Conservation (phyloP, 805 yeast species). For the Ogataea henricii region DNA sequence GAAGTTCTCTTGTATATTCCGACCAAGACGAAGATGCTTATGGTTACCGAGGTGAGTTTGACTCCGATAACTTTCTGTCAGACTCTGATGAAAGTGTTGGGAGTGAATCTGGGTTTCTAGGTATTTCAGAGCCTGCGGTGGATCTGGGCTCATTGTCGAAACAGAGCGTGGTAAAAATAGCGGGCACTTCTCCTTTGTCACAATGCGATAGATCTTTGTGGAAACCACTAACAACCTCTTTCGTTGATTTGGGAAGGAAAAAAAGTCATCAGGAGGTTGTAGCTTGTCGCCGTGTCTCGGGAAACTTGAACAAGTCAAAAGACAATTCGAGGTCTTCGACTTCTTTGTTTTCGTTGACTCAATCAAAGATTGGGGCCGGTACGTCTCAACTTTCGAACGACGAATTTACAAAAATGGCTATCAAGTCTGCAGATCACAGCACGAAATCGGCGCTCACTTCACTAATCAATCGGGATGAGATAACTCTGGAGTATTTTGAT, state of each 20-base stretch:
- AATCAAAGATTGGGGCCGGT: background rate
- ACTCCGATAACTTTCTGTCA: constrained; percentile 31
- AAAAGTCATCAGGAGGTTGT: no score
- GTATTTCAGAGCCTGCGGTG: background rate
- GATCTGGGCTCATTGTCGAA: background rate
- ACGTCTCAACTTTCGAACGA: background rate
- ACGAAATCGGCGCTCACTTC: constrained; percentile 42
- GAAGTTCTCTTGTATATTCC: constrained; percentile 13
- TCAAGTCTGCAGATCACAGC: constrained; percentile 31
- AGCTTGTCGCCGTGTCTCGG: background rate
- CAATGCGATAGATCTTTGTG: background rate
- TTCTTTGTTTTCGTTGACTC: constrained; percentile 6
- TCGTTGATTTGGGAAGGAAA: background rate
- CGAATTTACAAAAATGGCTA: background rate
- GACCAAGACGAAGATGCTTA: constrained; percentile 14
- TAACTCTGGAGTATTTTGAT: constrained; percentile 45
- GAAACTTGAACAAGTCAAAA: constrained; percentile 20
- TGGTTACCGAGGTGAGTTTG: constrained; percentile 22
- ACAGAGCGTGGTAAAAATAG: background rate
- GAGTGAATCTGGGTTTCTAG: constrained; percentile 12
- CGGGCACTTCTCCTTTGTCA: background rate
- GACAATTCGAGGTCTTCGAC: constrained; percentile 9
- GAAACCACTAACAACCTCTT: background rate
- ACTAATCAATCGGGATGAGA: constrained; percentile 44
- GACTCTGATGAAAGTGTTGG: constrained; percentile 26